A percentile compares a stretch with the other conserved stretches of the same genome.
Evolutionary conservation across 2,329 filamentous ascomycete species (phyloP).

Genomic region (Xylaria sp.): DNA sequence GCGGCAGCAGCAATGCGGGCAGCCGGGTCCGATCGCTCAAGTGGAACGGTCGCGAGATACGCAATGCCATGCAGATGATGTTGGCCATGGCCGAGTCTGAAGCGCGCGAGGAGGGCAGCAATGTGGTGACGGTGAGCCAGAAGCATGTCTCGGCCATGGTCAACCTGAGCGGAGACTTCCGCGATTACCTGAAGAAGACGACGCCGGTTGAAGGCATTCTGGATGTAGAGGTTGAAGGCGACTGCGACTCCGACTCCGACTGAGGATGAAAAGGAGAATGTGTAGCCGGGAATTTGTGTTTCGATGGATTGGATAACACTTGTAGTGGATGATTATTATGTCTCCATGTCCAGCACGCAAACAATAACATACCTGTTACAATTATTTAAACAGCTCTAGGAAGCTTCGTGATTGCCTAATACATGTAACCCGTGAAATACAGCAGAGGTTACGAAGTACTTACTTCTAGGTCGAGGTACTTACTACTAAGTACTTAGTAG

Average conservation of each 20-base stretch:
- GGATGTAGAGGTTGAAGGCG: conserved; percentile 28
- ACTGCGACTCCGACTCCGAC: conserved; percentile 24
- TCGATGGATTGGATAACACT: no score
- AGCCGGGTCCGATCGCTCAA: conserved; percentile 49
- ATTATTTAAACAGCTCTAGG: no score
- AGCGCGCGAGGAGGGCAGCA: conserved; percentile 45
- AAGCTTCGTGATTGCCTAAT: no score
- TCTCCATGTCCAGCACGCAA: no score
- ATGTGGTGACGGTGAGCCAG: conserved; percentile 49
- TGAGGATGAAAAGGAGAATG: not conserved
- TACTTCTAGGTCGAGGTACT: no score
- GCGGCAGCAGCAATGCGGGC: not conserved
- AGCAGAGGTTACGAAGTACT: no score
- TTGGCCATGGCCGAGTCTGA: conserved; percentile 48
- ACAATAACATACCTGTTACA: no score
- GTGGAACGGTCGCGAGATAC: conserved; percentile 53
- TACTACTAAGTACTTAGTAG: no score
- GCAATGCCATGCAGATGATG: conserved; percentile 51
- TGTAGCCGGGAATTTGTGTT: no score
- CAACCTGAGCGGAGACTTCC: conserved; percentile 54
- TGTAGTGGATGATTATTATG: no score
- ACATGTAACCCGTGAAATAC: no score
- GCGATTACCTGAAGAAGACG: conserved; percentile 47
- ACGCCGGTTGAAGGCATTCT: conserved; percentile 29
- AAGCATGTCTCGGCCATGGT: conserved; percentile 51